Percentiles rank a stretch among this genome's conserved stretches.
These are phyloP conservation scores for Phytopythium helicoides DNA, from an alignment of 352 stramenopile genomes.

Conservation along the genomic window DNA sequence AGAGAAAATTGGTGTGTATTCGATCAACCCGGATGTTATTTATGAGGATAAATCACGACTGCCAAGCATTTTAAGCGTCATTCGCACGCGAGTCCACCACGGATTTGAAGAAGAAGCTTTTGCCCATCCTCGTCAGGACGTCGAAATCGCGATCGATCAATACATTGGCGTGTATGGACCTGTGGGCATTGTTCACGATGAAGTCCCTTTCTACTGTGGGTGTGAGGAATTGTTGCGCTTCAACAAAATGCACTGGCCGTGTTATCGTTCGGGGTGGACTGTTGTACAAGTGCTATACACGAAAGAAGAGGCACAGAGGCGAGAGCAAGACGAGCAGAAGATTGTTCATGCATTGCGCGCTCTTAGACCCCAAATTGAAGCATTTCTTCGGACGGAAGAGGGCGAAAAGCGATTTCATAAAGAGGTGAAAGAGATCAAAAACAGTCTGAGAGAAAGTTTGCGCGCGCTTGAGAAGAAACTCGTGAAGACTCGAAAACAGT, in stretches of 20 bases:
- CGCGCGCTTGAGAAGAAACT: slow-evolving; percentile 39
- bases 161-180: slow-evolving; percentile 64
- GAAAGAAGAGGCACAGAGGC: slow-evolving; percentile 44
- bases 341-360: slow-evolving; percentile 44
- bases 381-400: slow-evolving; percentile 53
- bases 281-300: slow-evolving; percentile 63
- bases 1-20: slow-evolving; percentile 50
- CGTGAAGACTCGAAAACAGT: slow-evolving; percentile 20
- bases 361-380: slow-evolving; percentile 52
- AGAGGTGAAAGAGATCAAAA: slow-evolving; percentile 51
- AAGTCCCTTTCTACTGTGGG: slow-evolving; percentile 70
- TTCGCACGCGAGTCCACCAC: slow-evolving; percentile 58
- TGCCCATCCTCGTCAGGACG: slow-evolving; percentile 24
- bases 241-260: slow-evolving; percentile 70
- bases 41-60: slow-evolving; percentile 18
- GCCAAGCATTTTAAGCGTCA: slow-evolving; percentile 61
- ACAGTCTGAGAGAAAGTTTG: slow-evolving; percentile 33
- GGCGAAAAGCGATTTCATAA: slow-evolving; percentile 64
- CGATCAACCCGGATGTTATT: slow-evolving; percentile 29
- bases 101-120: slow-evolving; percentile 68
- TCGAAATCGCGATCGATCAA: slow-evolving; percentile 52
- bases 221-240: slow-evolving; percentile 65
- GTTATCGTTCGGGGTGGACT: slow-evolving; percentile 55
- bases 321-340: slow-evolving; percentile 41
- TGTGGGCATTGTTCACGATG: slow-evolving; percentile 50